Conservation (phyloP, 306 rosid species). For the Sechiopsis laciniata region DNA sequence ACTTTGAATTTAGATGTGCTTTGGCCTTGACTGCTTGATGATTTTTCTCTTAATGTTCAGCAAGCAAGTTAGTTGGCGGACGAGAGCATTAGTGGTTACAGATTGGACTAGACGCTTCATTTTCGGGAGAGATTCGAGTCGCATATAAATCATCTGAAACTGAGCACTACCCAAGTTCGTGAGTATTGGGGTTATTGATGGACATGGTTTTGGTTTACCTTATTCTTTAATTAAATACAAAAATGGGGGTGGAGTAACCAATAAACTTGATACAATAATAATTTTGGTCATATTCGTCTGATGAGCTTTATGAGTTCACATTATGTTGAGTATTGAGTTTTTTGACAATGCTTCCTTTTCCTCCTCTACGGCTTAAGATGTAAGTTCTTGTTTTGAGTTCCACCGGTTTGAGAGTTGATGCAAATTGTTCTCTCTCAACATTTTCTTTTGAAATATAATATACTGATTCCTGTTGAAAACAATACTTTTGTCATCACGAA, state of each 20-base stretch:
- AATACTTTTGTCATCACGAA: too few species aligned
- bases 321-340: slow-evolving; percentile 6
- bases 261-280: not conserved
- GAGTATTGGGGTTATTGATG: not conserved
- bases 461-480: not conserved
- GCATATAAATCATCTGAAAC: slow-evolving; percentile 31
- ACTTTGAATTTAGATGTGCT: not conserved
- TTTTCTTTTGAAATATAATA: not conserved
- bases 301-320: not conserved
- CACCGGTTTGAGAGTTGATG: not conserved
- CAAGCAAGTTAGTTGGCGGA: slow-evolving; percentile 99
- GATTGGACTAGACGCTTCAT: slow-evolving; percentile 85
- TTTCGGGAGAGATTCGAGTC: slow-evolving; percentile 86
- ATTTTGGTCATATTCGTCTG: not conserved
- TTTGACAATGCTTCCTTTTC: not conserved
- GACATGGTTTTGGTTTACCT: not conserved
- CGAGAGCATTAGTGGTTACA: slow-evolving; percentile 73
- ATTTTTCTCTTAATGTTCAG: slow-evolving; percentile 32
- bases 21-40: slow-evolving; percentile 7
- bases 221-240: not conserved
- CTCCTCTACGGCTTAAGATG: slow-evolving; percentile 3
- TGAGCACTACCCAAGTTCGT: too few species aligned
- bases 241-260: not conserved
- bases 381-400: not conserved
- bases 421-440: not conserved